Conservation (phyloP, 345 rosid species). For the Aquilaria yunnanensis region DNA sequence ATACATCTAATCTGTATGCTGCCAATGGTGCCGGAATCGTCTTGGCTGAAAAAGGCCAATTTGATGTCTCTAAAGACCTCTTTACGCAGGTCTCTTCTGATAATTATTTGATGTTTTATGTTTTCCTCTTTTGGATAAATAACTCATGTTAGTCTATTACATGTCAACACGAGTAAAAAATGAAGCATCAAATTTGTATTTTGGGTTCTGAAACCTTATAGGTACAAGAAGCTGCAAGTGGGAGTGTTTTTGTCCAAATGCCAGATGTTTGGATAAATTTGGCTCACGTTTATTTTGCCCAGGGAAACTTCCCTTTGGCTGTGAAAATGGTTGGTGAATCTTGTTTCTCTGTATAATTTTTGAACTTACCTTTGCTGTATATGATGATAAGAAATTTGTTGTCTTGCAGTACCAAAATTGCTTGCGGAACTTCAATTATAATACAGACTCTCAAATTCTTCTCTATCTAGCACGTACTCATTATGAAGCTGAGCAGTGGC, state of each 20-base stretch:
- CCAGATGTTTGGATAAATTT: conserved; percentile 98
- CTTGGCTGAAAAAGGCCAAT: conserved; percentile 95
- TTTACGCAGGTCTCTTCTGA: conserved; percentile 68
- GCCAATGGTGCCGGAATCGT: conserved; percentile 97
- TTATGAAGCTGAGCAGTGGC: conserved; percentile 99
- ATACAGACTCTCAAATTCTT: conserved; percentile 88
- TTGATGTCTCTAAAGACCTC: conserved; percentile 92
- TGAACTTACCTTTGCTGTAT: neutral
- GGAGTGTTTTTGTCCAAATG: conserved; percentile 93
- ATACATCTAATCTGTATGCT: conserved; percentile 84
- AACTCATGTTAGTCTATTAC: conserved; percentile 8
- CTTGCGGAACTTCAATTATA: conserved; percentile 82
- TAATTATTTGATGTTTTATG: neutral
- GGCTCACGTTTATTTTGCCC: conserved; percentile 96
- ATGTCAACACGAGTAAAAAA: neutral
- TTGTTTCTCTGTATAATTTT: conserved; percentile 2
- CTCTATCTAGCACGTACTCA: conserved; percentile 93
- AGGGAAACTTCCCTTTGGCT: conserved; percentile 90
- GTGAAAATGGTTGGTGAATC: conserved; percentile 80
- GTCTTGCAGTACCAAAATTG: conserved; percentile 91
- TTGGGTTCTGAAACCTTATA: conserved; percentile 24
- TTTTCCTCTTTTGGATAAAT: too few relatives aligned
- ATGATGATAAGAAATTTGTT: conserved; percentile 8
- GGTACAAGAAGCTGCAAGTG: conserved; percentile 99
- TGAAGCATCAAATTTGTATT: conserved; percentile 5